Evolutionary conservation across 768 basidiomycete species (phyloP).

Genomic region (Tricholoma terreum): DNA sequence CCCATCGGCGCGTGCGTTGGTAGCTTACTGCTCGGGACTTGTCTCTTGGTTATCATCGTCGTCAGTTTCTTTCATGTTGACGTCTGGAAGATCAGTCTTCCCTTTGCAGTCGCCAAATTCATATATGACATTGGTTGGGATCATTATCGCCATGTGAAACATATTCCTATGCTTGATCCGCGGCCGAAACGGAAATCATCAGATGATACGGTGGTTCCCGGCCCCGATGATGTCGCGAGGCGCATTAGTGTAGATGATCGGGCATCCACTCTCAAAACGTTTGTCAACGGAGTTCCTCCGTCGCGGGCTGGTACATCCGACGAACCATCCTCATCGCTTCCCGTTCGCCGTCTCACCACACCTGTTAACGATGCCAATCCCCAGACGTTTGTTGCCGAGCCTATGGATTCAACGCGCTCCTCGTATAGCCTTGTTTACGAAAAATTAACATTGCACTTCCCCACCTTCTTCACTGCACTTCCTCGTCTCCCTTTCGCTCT

Average conservation of each 20-base stretch:
- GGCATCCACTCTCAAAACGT: not conserved
- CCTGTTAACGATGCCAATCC: not conserved
- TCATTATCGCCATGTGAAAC: slow-evolving; percentile 40
- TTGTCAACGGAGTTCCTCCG: not conserved
- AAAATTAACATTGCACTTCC: slow-evolving; percentile 45
- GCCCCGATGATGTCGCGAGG: not conserved
- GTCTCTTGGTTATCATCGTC: slow-evolving; percentile 71
- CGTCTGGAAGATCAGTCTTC: slow-evolving; percentile 82
- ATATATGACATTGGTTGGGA: slow-evolving; percentile 64
- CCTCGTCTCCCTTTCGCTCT: slow-evolving; percentile 76
- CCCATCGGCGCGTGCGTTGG: slow-evolving; percentile 74
- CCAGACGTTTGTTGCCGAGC: slow-evolving; percentile 4
- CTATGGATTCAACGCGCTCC: slow-evolving; percentile 2
- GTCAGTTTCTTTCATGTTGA: slow-evolving; percentile 75
- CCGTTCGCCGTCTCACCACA: slow-evolving; percentile 4
- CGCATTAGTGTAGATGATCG: not conserved
- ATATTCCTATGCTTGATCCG: slow-evolving; percentile 21
- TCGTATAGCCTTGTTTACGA: slow-evolving; percentile 8
- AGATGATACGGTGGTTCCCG: not conserved
- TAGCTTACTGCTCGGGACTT: slow-evolving; percentile 57
- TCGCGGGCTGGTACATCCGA: not conserved
- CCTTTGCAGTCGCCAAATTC: slow-evolving; percentile 74
- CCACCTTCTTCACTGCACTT: slow-evolving; percentile 64
- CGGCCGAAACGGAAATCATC: slow-evolving; percentile 14
- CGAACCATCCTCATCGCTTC: not conserved